phyloP scores from a whole-genome alignment of 768 basidiomycete species.

The Pulveroboletus sp. region DNA sequence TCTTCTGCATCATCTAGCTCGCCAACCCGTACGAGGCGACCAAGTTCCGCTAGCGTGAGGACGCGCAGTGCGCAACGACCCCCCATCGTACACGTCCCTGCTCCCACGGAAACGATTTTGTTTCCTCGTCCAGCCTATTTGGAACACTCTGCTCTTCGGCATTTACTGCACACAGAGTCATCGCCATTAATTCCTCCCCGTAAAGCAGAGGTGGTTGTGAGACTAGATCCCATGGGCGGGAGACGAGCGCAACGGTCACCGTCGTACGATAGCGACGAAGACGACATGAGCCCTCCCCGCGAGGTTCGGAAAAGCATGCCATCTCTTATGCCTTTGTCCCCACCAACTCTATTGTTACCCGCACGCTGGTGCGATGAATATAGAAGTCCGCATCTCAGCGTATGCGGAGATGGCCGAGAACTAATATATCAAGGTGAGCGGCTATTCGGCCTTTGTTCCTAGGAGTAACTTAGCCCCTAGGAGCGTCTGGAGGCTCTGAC shows the following conservation, averaged over 20 bases:
- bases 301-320: conserved; percentile 29
- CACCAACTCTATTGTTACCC: conserved; percentile 55
- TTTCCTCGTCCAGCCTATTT: conserved; percentile 73
- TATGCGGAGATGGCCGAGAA: conserved; percentile 70
- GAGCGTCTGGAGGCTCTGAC: conserved; percentile 55
- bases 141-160: conserved; percentile 68
- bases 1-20: conserved; percentile 38
- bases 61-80: conserved; percentile 22
- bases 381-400: conserved; percentile 51
- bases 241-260: conserved; percentile 35
- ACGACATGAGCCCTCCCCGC: conserved; percentile 51
- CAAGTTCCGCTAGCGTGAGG: conserved; percentile 35
- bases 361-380: conserved; percentile 76
- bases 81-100: conserved; percentile 27
- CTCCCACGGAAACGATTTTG: conserved; percentile 29
- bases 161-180: conserved; percentile 56
- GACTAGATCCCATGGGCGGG: conserved; percentile 17
- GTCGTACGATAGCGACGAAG: conserved; percentile 62
- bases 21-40: conserved; percentile 44
- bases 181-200: conserved; percentile 35
- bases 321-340: conserved; percentile 18
- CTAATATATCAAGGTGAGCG: conserved; percentile 61
- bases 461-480: conserved; percentile 27
- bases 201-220: conserved; percentile 31
- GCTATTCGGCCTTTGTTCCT: not conserved